These are phyloP conservation scores for Fagopyrum esculentum DNA, from an alignment of 148 eudicot genomes.

Conservation along the genomic window DNA sequence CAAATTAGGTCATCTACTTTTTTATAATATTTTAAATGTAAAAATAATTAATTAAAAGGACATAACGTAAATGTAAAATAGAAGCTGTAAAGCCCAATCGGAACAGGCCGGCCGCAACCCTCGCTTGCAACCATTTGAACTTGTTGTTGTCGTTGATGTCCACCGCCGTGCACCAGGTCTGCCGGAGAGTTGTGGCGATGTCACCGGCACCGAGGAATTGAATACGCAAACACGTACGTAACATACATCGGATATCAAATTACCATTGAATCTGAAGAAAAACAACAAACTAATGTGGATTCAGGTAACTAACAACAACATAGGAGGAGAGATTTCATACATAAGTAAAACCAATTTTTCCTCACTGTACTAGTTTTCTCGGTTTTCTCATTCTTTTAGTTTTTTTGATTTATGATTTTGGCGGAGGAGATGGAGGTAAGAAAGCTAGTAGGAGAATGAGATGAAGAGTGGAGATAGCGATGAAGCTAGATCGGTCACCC, in stretches of 20 bases:
- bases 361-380: not conserved
- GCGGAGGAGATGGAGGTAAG: not conserved
- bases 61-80: too few relatives aligned
- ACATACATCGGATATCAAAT: not conserved
- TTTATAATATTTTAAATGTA: too few relatives aligned
- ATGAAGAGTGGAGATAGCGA: not conserved
- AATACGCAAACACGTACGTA: not conserved
- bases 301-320: not conserved
- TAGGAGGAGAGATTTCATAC: conserved; percentile 9
- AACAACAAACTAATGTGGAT: too few relatives aligned
- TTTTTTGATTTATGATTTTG: not conserved
- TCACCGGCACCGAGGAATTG: too few relatives aligned
- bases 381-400: not conserved
- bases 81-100: too few relatives aligned
- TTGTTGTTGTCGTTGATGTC: too few relatives aligned
- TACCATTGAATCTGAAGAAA: not conserved
- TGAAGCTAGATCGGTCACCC: not conserved
- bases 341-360: conserved; percentile 7
- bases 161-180: too few relatives aligned
- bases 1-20: too few relatives aligned
- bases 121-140: too few relatives aligned
- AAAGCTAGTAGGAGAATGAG: not conserved
- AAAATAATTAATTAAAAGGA: too few relatives aligned
- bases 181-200: too few relatives aligned
- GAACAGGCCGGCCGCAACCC: too few relatives aligned